Percentiles rank a stretch among this genome's conserved stretches.
Evolutionary conservation across 306 rosid genomes (phyloP).

Genomic region (Cercis canadensis): DNA sequence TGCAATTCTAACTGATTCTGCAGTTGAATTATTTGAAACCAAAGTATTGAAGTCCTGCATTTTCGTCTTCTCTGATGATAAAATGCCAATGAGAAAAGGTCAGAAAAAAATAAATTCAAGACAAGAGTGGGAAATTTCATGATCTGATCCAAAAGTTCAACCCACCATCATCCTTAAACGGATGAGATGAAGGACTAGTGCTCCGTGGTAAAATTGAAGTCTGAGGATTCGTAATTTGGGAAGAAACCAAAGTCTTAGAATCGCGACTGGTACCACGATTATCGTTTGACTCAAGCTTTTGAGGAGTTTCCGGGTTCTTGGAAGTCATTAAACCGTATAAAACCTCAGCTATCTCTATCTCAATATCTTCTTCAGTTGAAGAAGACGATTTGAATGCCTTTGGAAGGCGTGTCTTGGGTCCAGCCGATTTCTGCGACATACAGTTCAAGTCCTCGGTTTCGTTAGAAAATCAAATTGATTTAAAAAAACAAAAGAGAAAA

Average conservation of each 20-base stretch:
- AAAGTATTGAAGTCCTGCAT: slow-evolving; percentile 34
- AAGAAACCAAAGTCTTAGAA: background rate
- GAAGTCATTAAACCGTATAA: slow-evolving; percentile 60
- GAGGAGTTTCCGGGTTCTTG: slow-evolving; percentile 38
- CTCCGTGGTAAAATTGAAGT: background rate
- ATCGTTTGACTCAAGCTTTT: slow-evolving; percentile 41
- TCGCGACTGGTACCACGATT: background rate
- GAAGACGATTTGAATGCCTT: slow-evolving; percentile 44
- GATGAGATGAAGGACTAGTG: background rate
- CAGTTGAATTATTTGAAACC: slow-evolving; percentile 33
- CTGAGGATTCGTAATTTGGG: background rate
- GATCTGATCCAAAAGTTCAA: background rate
- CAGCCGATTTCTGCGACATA: slow-evolving; percentile 52
- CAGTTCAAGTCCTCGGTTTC: slow-evolving; percentile 19
- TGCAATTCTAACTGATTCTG: slow-evolving; percentile 37
- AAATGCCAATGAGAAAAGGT: slow-evolving; percentile 22
- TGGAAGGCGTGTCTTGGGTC: slow-evolving; percentile 38
- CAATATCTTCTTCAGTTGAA: slow-evolving; percentile 49
- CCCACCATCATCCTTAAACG: too few species aligned
- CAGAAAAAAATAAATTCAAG: background rate
- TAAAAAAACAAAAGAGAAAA: too few species aligned
- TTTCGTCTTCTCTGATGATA: slow-evolving; percentile 42
- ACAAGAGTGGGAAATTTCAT: slow-evolving; percentile 16
- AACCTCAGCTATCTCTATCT: slow-evolving; percentile 87
- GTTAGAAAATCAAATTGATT: background rate